These are phyloP conservation scores for Lactarius sanguifluus DNA, from an alignment of 768 basidiomycete genomes.

Conservation along the genomic window DNA sequence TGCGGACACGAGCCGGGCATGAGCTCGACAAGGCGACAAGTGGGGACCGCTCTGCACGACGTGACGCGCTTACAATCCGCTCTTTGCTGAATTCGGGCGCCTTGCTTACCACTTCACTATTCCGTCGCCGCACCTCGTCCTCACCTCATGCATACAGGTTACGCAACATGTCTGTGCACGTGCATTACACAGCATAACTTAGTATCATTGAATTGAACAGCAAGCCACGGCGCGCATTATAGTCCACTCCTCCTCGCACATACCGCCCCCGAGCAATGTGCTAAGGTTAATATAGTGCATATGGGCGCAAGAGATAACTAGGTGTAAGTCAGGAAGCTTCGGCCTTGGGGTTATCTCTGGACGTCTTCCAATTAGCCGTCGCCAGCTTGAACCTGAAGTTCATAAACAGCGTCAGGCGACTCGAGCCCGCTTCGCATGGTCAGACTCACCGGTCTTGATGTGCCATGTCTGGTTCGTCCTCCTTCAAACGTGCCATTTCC, in stretches of 20 bases:
- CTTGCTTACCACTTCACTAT: background rate
- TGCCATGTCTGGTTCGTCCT: constrained; percentile 64
- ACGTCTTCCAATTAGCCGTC: constrained; percentile 74
- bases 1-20: constrained; percentile 1
- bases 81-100: background rate
- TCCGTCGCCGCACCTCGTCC: constrained; percentile 2
- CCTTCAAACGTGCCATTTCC: constrained; percentile 78
- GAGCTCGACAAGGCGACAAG: background rate
- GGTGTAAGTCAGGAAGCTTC: constrained; percentile 14
- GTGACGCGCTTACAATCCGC: background rate
- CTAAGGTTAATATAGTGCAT: background rate
- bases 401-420: constrained; percentile 24
- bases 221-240: background rate
- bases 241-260: background rate
- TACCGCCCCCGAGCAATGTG: background rate
- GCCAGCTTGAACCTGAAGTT: constrained; percentile 64
- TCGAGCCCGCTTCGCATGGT: background rate
- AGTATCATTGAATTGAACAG: background rate
- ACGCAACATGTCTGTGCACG: background rate
- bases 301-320: constrained; percentile 12
- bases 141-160: background rate
- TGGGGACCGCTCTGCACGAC: background rate
- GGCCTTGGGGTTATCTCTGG: constrained; percentile 50
- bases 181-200: background rate
- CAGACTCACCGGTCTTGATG: constrained; percentile 68